These are phyloP conservation scores for Lepidium africanum DNA, from an alignment of 345 rosid genomes.

Conservation along the genomic window DNA sequence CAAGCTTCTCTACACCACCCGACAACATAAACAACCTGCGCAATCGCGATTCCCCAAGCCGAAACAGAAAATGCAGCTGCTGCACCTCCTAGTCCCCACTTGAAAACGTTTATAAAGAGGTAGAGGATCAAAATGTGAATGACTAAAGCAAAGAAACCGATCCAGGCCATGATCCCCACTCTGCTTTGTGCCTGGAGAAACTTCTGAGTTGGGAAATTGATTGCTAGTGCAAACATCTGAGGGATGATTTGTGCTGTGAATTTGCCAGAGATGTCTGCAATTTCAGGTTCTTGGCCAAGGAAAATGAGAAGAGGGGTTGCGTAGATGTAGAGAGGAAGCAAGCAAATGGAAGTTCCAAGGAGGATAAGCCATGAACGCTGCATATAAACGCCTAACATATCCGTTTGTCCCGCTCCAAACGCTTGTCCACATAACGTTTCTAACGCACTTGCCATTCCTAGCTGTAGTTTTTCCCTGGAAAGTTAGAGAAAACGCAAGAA, in stretches of 20 bases:
- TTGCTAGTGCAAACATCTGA: conserved; percentile 80
- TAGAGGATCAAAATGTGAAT: conserved; percentile 41
- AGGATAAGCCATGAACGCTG: conserved; percentile 89
- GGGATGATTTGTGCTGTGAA: conserved; percentile 73
- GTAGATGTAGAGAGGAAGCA: conserved; percentile 64
- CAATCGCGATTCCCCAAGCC: conserved; percentile 60
- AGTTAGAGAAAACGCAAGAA: neutral
- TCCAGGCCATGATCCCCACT: conserved; percentile 72
- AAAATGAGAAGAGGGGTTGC: conserved; percentile 69
- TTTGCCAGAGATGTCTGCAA: conserved; percentile 68
- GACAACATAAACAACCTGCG: conserved; percentile 70
- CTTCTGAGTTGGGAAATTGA: conserved; percentile 81
- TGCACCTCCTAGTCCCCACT: conserved; percentile 78
- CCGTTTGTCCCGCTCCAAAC: conserved; percentile 79
- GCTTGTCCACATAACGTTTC: conserved; percentile 97
- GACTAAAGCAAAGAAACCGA: conserved; percentile 57
- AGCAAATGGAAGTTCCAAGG: conserved; percentile 45
- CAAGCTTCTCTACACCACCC: conserved; percentile 89
- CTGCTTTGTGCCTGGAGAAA: conserved; percentile 88
- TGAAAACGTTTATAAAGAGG: conserved; percentile 52
- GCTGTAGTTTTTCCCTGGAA: conserved; percentile 33
- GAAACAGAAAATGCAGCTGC: conserved; percentile 71
- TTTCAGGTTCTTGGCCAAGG: conserved; percentile 59
- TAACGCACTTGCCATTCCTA: conserved; percentile 95
- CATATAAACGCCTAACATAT: conserved; percentile 81